phyloP scores from a whole-genome alignment of 2,329 filamentous ascomycete species.

The Diplodia sapinea region DNA sequence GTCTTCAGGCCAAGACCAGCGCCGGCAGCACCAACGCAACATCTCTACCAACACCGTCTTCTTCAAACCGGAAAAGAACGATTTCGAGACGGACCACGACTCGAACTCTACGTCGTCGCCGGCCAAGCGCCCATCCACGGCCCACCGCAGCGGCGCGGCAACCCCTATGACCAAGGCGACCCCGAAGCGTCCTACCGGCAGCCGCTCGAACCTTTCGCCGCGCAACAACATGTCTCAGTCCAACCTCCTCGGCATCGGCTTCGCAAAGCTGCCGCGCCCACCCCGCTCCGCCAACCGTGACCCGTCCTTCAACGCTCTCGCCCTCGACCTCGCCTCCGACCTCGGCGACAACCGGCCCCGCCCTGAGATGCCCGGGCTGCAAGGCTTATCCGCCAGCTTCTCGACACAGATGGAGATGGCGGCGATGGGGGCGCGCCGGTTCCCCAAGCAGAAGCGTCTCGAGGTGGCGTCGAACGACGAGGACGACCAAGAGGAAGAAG shows the following conservation, averaged over 20 bases:
- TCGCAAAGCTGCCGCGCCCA: conserved; percentile 61
- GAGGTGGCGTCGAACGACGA: not conserved
- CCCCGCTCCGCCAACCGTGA: conserved; percentile 52
- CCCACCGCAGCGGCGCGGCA: conserved; percentile 43
- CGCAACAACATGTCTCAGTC: conserved; percentile 43
- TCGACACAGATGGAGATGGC: conserved; percentile 66
- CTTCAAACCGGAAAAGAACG: conserved; percentile 71
- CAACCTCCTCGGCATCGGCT: conserved; percentile 64
- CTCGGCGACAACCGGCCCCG: conserved; percentile 66
- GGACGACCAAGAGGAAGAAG: not conserved
- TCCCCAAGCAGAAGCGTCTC: not conserved
- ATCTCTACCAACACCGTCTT: conserved; percentile 83
- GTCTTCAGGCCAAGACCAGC: not conserved
- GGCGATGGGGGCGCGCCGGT: conserved; percentile 35
- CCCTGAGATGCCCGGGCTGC: conserved; percentile 57
- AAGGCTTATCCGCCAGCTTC: conserved; percentile 71
- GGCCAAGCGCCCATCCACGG: conserved; percentile 37
- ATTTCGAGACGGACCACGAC: conserved; percentile 48
- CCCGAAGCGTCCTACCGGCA: conserved; percentile 11
- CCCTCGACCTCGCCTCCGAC: conserved; percentile 75
- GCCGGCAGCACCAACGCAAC: conserved; percentile 65
- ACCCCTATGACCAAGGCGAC: conserved; percentile 39
- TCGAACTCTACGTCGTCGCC: conserved; percentile 48
- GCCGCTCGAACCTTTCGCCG: conserved; percentile 43
- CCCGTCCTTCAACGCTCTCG: conserved; percentile 68